These are phyloP conservation scores for Cryphonectria radicalis DNA, from an alignment of 2,329 filamentous ascomycete genomes.

Conservation along the genomic window DNA sequence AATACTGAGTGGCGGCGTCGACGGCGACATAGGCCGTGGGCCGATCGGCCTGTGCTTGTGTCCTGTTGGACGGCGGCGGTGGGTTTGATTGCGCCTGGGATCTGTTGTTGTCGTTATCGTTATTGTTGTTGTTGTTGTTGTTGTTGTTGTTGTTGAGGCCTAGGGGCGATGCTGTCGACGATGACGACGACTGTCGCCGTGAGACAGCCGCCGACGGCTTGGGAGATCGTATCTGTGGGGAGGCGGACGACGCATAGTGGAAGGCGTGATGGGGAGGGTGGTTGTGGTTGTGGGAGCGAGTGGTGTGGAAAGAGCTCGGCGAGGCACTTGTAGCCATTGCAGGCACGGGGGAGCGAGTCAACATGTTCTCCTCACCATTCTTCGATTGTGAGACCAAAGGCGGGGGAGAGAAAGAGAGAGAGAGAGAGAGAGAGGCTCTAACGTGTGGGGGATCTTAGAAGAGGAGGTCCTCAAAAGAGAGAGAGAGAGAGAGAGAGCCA, in stretches of 20 bases:
- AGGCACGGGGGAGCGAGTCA: slow-evolving; percentile 61
- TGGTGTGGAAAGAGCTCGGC: slow-evolving; percentile 46
- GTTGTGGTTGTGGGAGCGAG: slow-evolving; percentile 13
- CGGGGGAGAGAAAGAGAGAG: neutral
- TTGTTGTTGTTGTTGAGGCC: slow-evolving; percentile 28
- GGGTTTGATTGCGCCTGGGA: slow-evolving; percentile 36
- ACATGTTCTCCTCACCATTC: slow-evolving; percentile 59
- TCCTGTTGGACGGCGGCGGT: slow-evolving; percentile 31
- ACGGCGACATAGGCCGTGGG: slow-evolving; percentile 50
- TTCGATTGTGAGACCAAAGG: slow-evolving; percentile 2
- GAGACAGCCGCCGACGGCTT: slow-evolving; percentile 47
- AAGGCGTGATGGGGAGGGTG: slow-evolving; percentile 31
- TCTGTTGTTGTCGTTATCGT: slow-evolving; percentile 4
- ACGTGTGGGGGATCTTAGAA: slow-evolving; percentile 35
- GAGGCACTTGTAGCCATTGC: slow-evolving; percentile 57
- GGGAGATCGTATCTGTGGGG: slow-evolving; percentile 47
- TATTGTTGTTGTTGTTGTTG: neutral
- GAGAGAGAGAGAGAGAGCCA: neutral
- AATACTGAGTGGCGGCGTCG: slow-evolving; percentile 54
- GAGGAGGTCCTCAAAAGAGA: too few species aligned
- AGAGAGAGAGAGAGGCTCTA: neutral
- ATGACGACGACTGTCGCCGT: slow-evolving; percentile 46
- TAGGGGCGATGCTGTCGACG: slow-evolving; percentile 41
- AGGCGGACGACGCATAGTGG: slow-evolving; percentile 54
- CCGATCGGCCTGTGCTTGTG: slow-evolving; percentile 34